Evolutionary conservation across 1,139 yeast genomes (phyloP), one percentile per base, ranked within the genome.

Genomic region (Blastobotrys illinoisensis): DNA sequence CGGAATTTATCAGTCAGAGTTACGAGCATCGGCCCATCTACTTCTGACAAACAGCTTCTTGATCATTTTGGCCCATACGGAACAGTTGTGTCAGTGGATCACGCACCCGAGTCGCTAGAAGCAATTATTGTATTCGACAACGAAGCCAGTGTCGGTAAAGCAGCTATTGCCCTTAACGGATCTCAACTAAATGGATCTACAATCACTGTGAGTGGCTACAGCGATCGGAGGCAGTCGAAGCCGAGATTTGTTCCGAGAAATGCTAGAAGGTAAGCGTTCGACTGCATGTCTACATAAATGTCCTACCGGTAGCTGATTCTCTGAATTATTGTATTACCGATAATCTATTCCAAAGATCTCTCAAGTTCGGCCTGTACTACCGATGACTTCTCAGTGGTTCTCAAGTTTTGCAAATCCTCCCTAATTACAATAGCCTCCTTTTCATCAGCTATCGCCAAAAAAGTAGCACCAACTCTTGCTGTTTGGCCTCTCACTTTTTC

Each of bases 401-500:
- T 45, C 47, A 61, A 48, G 9, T 44, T 28, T 4, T 43, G 47
- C 6, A 65, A 26, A 44, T 54, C 57, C 9, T 47, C 32, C 19
- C 19, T 19, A 5, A 60, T 50, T 3, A 4, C 46, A 11, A 14
- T 21, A 26, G 11, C 47, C 9, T 23, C 36, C 45, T 46, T 46
- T 13, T 48, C 40, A 5, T 45, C 24, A 28, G 48, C 4, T 48
- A 60, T 36, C 11, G 51, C 44, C 18, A 63, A 55, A 40, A 77
- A 52, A 0, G 62, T 56, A 2, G 65, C 66, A 1, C 73, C 80
- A 16, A 73, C 67, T 44, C 73, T 67, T 58, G 75, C 72, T 24
- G 77, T 67, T 52, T 82, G 83, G 20, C 85, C 69, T 56, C 85
- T 78, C 1, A 86, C 88, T 60, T 78, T 79, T 62, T 87, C 95